Base-by-base conservation (phyloP, 2,329 filamentous ascomycete genomes). In the Talaromyces sp. region DNA sequence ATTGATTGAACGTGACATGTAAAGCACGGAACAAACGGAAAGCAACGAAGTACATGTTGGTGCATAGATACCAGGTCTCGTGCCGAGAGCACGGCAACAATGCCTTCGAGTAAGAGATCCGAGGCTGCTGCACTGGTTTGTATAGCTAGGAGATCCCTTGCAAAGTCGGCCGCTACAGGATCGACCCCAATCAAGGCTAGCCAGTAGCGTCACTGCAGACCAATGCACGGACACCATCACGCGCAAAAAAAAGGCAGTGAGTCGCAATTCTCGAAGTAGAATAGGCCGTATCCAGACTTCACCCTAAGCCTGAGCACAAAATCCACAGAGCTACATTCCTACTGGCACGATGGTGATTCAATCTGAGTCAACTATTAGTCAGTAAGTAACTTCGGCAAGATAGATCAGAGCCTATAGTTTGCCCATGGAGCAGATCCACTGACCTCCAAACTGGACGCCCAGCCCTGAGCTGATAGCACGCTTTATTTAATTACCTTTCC, bases 181-280 rank as follows among this genome's bases (percentile, higher is more conserved):
- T 66, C 60, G 52, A 62, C 50, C 39, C 33, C 37, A 63, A 58
- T 27, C 35, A 65, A 24, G 58, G 19, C 63, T 60, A 60, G 7
- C 37, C 43, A 61, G 58, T 65, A 49, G 49, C 45, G 37, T 57
- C 39, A 50, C 31, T 58, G 43, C 24, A 62, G 52, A 59, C 37
- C 39, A 60, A 62, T 63, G 64, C 64, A 66, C 64, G 60, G 64
- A 66, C 64, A 60, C 39, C 61, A 63, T 66, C 64, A 66, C 64
- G 61, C 64, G 64, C 64, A 35, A 62, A 22, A 60, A 52, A 66
- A 47, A 62, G 31, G 27, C 54, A 59, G 33, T 41, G 45, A 66
- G 43, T 59, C 52, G 35, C 60, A 57, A 45, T 39, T 35, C 19
- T 45, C 57, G 24, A 22, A 63, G 50, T 37, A 47, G 52, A 54